Evolutionary conservation across 805 yeast species (phyloP).

Genomic region (Candida pseudofarinosa): DNA sequence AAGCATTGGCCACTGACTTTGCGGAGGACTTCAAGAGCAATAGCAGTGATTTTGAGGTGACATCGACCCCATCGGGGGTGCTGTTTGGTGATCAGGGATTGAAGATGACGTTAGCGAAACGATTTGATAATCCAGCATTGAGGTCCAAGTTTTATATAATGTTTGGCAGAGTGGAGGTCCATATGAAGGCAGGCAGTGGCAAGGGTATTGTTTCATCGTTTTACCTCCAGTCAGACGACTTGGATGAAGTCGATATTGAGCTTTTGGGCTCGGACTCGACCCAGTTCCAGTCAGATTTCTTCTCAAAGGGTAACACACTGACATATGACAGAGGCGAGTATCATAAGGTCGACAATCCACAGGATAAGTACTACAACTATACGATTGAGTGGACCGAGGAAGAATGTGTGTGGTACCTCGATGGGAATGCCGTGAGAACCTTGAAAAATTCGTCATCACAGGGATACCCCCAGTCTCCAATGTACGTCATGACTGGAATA

Average conservation of each 20-base stretch:
- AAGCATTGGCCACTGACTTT: slow-evolving; percentile 60
- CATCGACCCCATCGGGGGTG: slow-evolving; percentile 32
- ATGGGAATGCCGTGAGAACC: slow-evolving; percentile 64
- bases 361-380: slow-evolving; percentile 62
- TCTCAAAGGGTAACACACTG: slow-evolving; percentile 71
- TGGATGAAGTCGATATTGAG: slow-evolving; percentile 85
- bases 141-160: slow-evolving; percentile 74
- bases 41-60: slow-evolving; percentile 40
- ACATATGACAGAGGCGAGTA: slow-evolving; percentile 77
- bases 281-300: slow-evolving; percentile 73
- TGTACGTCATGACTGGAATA: slow-evolving; percentile 60
- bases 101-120: slow-evolving; percentile 49
- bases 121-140: slow-evolving; percentile 72
- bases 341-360: slow-evolving; percentile 57
- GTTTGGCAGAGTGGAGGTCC: slow-evolving; percentile 78
- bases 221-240: slow-evolving; percentile 72
- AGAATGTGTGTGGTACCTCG: slow-evolving; percentile 61
- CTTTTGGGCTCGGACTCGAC: slow-evolving; percentile 76
- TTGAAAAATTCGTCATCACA: slow-evolving; percentile 47
- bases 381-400: slow-evolving; percentile 79
- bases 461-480: slow-evolving; percentile 87
- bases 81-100: slow-evolving; percentile 52
- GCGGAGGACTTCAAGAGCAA: slow-evolving; percentile 48
- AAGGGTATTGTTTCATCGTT: slow-evolving; percentile 75
- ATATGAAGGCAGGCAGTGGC: slow-evolving; percentile 68